Percentiles rank a stretch among this genome's conserved stretches.
phyloP scores from a whole-genome alignment of 495 filamentous ascomycete genomes.

The Pseudomonodictys pantanalensis region DNA sequence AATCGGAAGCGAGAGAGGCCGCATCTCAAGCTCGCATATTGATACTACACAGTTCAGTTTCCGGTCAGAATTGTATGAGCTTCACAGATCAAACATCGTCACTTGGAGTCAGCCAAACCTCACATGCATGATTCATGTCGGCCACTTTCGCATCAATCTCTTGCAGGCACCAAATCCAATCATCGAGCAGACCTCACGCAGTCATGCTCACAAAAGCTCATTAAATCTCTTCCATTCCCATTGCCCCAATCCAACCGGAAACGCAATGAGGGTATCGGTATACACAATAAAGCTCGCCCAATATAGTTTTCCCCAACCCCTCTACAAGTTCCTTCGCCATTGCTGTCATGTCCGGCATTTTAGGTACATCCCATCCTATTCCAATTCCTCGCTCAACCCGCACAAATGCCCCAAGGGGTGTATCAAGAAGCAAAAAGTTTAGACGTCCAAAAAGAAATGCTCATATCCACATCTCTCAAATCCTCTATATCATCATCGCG shows the following conservation, averaged over 20 bases:
- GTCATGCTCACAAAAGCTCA: not conserved
- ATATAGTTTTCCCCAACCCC: not conserved
- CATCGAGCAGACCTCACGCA: not conserved
- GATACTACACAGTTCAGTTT: no score
- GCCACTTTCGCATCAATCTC: no score
- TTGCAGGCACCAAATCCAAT: no score
- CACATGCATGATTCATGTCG: no score
- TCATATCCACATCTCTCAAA: not conserved
- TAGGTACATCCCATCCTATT: constrained; percentile 14
- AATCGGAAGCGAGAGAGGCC: constrained; percentile 15
- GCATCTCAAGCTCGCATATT: no score
- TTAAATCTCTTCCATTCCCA: not conserved
- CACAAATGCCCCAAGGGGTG: not conserved
- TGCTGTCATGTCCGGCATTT: constrained; percentile 10
- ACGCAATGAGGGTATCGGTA: constrained; percentile 27
- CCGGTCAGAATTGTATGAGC: no score
- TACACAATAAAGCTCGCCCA: constrained; percentile 8
- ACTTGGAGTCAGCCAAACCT: no score
- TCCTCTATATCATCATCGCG: not conserved
- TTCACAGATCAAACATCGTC: no score
- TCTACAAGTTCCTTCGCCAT: not conserved
- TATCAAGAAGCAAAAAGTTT: not conserved
- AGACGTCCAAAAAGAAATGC: constrained; percentile 1
- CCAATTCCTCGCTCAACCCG: not conserved
- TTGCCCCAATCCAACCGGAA: constrained; percentile 7